Evolutionary conservation across 495 filamentous ascomycete genomes (phyloP).

Genomic region (Hypoxylon rickii): DNA sequence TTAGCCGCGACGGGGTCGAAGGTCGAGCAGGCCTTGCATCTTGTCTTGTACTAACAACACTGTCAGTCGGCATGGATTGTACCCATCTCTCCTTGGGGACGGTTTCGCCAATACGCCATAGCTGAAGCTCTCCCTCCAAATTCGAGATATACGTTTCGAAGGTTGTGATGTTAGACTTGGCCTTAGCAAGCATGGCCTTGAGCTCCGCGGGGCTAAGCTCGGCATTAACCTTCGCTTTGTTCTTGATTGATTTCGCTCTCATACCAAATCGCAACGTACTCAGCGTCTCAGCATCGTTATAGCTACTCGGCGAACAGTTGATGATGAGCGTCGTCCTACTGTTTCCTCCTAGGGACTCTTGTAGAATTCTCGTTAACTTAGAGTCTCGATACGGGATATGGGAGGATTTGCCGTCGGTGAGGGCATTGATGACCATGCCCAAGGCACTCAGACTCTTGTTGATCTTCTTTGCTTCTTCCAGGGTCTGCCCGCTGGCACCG

Average conservation of each 20-base stretch:
- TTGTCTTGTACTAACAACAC: conserved; percentile 57
- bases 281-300: conserved; percentile 95
- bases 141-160: conserved; percentile 84
- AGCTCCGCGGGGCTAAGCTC: conserved; percentile 94
- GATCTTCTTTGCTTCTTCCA: conserved; percentile 99
- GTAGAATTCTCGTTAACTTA: conserved; percentile 94
- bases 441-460: conserved; percentile 98
- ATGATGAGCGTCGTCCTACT: conserved; percentile 96
- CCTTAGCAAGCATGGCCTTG: conserved; percentile 88
- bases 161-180: conserved; percentile 83
- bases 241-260: conserved; percentile 97
- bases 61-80: conserved; percentile 63
- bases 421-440: conserved; percentile 97
- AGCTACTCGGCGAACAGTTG: conserved; percentile 97
- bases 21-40: conserved; percentile 67
- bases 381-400: conserved; percentile 98
- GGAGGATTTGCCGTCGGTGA: conserved; percentile 98
- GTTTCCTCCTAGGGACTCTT: conserved; percentile 96
- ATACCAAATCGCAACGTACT: conserved; percentile 95
- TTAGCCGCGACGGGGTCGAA: conserved; percentile 80
- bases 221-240: conserved; percentile 99
- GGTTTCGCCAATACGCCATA: conserved; percentile 84
- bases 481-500: conserved; percentile 93
- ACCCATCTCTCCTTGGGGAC: conserved; percentile 82
- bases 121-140: conserved; percentile 82